A percentile compares a stretch with the other conserved stretches of the same genome.
These are phyloP conservation scores for Knufia petricola DNA, from an alignment of 2,329 filamentous ascomycete genomes.

Conservation along the genomic window DNA sequence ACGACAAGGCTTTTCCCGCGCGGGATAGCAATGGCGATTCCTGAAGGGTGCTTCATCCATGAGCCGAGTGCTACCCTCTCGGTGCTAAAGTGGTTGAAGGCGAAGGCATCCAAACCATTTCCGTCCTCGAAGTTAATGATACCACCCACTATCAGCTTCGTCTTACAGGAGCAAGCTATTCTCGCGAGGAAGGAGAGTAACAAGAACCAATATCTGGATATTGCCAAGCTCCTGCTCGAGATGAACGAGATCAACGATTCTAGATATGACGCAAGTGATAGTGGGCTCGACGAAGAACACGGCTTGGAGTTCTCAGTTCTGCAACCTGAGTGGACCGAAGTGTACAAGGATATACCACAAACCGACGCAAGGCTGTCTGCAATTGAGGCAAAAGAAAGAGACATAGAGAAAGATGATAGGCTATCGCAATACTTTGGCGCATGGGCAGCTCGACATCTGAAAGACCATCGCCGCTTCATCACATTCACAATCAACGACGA, in stretches of 20 bases:
- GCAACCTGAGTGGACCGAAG: background rate
- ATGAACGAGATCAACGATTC: background rate
- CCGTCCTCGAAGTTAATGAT: slow-evolving; percentile 5
- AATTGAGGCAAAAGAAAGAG: background rate
- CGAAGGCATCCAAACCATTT: background rate
- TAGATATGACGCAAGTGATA: background rate
- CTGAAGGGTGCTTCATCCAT: slow-evolving; percentile 5
- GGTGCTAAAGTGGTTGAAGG: slow-evolving; percentile 7
- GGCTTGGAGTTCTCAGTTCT: background rate
- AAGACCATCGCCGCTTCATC: slow-evolving; percentile 1
- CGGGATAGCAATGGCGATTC: background rate
- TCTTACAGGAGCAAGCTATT: background rate
- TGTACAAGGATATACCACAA: slow-evolving; percentile 5
- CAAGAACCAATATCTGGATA: background rate
- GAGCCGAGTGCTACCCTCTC: background rate
- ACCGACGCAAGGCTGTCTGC: background rate
- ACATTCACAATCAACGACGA: background rate
- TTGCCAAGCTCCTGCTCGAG: background rate
- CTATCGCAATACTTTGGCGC: slow-evolving; percentile 4
- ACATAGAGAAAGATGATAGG: background rate
- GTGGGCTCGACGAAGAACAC: background rate
- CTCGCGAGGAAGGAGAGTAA: background rate
- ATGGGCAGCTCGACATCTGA: slow-evolving; percentile 4
- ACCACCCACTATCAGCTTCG: background rate
- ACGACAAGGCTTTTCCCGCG: background rate